Evolutionary conservation across 192 early-diverging fungal genomes (phyloP).

Genomic region (Irineochytrium annulatum): DNA sequence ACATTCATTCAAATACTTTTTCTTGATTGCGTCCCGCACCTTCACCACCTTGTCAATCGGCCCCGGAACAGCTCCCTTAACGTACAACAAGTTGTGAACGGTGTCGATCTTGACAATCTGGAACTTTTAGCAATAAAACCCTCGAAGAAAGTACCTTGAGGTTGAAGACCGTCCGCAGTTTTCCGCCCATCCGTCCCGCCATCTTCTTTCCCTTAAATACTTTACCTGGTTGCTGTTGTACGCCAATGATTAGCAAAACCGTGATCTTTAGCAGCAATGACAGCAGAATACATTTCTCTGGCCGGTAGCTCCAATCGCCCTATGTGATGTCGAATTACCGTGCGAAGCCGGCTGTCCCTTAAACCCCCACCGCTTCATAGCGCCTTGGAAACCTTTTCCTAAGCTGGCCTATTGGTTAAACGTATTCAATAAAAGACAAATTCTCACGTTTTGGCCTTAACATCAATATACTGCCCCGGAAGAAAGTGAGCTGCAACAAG

Average conservation of each 20-base stretch:
- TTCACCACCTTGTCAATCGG: conserved; percentile 78
- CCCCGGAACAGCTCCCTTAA: conserved; percentile 90
- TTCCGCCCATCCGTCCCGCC: conserved; percentile 92
- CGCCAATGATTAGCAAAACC: neutral
- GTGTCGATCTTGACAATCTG: conserved; percentile 69
- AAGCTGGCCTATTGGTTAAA: conserved; percentile 41
- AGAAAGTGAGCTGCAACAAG: conserved; percentile 87
- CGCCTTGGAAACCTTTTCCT: conserved; percentile 94
- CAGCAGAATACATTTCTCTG: conserved; percentile 54
- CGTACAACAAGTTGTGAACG: conserved; percentile 80
- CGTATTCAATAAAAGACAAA: conserved; percentile 12
- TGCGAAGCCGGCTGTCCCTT: conserved; percentile 89
- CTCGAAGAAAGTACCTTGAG: conserved; percentile 54
- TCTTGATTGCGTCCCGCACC: conserved; percentile 82
- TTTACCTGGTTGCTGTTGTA: conserved; percentile 75
- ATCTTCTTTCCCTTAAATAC: conserved; percentile 98
- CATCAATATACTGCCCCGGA: conserved; percentile 92
- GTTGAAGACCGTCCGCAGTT: conserved; percentile 73
- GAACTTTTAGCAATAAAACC: neutral
- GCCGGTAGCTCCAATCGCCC: conserved; percentile 86
- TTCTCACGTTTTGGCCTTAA: conserved; percentile 73
- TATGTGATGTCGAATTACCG: conserved; percentile 86
- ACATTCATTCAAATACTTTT: conserved; percentile 36
- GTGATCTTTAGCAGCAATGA: conserved; percentile 1
- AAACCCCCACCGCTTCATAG: conserved; percentile 96